These are phyloP conservation scores for Gracilaria caudata DNA, from an alignment of 23 red algal species.

Conservation along the genomic window DNA sequence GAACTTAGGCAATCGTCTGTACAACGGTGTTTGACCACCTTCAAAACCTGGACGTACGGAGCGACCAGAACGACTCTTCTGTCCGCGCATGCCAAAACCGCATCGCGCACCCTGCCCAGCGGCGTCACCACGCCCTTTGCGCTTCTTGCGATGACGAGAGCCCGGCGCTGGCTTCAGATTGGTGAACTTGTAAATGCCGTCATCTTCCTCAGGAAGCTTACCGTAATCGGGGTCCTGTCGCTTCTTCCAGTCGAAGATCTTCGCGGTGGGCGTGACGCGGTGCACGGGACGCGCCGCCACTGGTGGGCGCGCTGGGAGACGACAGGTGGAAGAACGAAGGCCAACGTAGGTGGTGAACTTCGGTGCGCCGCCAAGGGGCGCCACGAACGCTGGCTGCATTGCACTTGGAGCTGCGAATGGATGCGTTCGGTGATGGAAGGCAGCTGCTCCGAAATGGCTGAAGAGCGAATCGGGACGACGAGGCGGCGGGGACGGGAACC, in stretches of 20 bases:
- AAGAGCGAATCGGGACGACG: background rate
- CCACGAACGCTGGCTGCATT: constrained; percentile 55
- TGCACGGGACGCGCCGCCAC: background rate
- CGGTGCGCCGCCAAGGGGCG: constrained; percentile 50
- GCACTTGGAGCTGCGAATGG: background rate
- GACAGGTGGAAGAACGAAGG: constrained; percentile 47
- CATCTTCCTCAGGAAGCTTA: constrained; percentile 49
- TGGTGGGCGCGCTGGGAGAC: constrained; percentile 9
- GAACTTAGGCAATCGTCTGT: constrained; percentile 96
- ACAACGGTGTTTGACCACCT: constrained; percentile 97
- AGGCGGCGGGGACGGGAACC: background rate
- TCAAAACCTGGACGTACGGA: constrained; percentile 94
- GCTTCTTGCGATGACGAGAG: constrained; percentile 86
- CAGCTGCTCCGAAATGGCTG: background rate
- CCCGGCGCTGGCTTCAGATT: constrained; percentile 93
- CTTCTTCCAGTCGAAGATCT: constrained; percentile 98
- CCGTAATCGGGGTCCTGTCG: constrained; percentile 55
- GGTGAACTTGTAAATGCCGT: constrained; percentile 68
- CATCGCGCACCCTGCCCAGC: constrained; percentile 94
- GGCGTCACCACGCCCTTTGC: constrained; percentile 91
- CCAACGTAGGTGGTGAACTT: constrained; percentile 43
- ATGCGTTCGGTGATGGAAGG: background rate
- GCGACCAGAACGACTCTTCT: constrained; percentile 91
- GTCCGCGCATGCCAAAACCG: constrained; percentile 96
- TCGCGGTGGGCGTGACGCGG: constrained; percentile 55